These are phyloP conservation scores for Penicillium coprophilum DNA, from an alignment of 495 filamentous ascomycete species.

Conservation along the genomic window DNA sequence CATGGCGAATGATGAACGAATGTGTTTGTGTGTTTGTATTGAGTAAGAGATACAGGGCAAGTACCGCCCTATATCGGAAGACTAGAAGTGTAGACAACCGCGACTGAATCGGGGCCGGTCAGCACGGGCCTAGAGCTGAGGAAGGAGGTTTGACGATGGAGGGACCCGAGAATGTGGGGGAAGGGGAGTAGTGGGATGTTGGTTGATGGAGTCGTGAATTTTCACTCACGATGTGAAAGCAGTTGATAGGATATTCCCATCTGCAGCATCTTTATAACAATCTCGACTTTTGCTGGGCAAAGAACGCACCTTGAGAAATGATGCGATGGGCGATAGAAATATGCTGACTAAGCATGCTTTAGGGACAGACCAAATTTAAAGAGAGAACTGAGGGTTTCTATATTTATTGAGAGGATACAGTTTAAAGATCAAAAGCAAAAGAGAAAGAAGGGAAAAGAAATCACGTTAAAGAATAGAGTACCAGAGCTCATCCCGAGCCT, in stretches of 20 bases:
- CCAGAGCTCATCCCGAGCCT: conserved; percentile 1
- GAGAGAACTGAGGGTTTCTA: neutral
- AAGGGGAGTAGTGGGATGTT: conserved; percentile 11
- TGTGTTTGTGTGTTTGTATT: conserved; percentile 12
- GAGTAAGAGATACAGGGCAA: conserved; percentile 18
- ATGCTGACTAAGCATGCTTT: conserved; percentile 11
- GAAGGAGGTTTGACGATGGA: conserved; percentile 38
- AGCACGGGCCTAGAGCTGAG: conserved; percentile 29
- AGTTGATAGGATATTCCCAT: conserved; percentile 30
- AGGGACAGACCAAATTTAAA: neutral
- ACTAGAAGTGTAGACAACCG: conserved; percentile 35
- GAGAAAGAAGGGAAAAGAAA: conserved; percentile 1
- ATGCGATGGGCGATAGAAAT: conserved; percentile 12
- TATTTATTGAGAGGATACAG: conserved; percentile 11
- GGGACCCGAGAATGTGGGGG: conserved; percentile 43
- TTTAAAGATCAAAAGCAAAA: conserved; percentile 13
- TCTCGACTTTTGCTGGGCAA: neutral
- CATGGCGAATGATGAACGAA: conserved; percentile 32
- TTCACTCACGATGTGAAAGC: conserved; percentile 40
- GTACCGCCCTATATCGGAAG: conserved; percentile 35
- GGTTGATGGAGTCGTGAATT: neutral
- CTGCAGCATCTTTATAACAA: conserved; percentile 44
- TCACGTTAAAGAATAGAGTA: conserved; percentile 20
- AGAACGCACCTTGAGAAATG: conserved; percentile 5
- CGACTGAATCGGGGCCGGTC: conserved; percentile 32